Conservation (phyloP, 805 yeast species). For the Cephaloascus fragrans region DNA sequence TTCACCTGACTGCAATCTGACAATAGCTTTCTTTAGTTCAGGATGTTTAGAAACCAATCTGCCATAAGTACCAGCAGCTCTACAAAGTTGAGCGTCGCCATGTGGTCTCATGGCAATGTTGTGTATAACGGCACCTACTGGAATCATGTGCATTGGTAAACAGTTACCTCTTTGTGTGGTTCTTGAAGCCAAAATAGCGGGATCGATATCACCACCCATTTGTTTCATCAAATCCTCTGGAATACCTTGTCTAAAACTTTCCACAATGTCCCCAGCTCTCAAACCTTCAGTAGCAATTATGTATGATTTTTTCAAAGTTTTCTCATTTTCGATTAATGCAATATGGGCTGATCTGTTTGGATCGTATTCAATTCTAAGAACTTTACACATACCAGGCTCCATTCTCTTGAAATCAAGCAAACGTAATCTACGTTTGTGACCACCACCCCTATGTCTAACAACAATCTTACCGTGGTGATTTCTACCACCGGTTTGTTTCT, state of each 20-base stretch:
- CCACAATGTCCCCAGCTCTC: slow-evolving; percentile 86
- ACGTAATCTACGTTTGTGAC: slow-evolving; percentile 83
- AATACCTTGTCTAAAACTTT: slow-evolving; percentile 81
- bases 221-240: slow-evolving; percentile 64
- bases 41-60: slow-evolving; percentile 74
- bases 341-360: slow-evolving; percentile 92
- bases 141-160: slow-evolving; percentile 84
- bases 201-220: slow-evolving; percentile 90
- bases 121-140: slow-evolving; percentile 88
- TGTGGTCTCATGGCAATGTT: slow-evolving; percentile 67
- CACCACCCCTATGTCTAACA: slow-evolving; percentile 95
- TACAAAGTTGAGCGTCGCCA: slow-evolving; percentile 79
- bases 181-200: slow-evolving; percentile 78
- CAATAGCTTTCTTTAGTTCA: slow-evolving; percentile 60
- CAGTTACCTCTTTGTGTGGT: slow-evolving; percentile 93
- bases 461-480: slow-evolving; percentile 83
- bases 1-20: slow-evolving; percentile 85
- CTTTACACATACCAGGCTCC: slow-evolving; percentile 64
- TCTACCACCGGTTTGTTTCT: slow-evolving; percentile 76
- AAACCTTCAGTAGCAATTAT: slow-evolving; percentile 88
- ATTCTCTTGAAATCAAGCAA: slow-evolving; percentile 67
- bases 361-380: slow-evolving; percentile 86
- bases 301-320: slow-evolving; percentile 58
- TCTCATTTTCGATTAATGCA: slow-evolving; percentile 66
- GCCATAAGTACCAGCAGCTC: slow-evolving; percentile 93